Base-by-base conservation (phyloP, 2,329 filamentous ascomycete genomes). In the Trichoderma cornu-damae region DNA sequence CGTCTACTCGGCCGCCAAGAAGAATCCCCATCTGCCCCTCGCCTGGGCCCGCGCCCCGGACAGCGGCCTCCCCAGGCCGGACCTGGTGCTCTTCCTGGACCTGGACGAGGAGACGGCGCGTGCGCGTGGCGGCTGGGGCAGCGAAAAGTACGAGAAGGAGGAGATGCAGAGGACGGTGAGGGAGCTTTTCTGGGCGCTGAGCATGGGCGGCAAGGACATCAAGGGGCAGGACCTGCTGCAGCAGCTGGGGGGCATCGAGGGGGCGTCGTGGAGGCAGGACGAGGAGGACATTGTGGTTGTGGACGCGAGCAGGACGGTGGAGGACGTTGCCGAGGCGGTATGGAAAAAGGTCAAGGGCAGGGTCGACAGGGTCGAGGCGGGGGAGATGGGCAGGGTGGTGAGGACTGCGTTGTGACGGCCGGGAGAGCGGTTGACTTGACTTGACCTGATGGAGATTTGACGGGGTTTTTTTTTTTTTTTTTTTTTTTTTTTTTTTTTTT, bases 1-100 rank as follows among this genome's bases (percentile, higher is more conserved):
- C 58, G 90, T 96, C 49, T 99, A 97, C 75, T 90, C 87, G 22
- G 90, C 90, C 0, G 93, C 94, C 3, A 97, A 97, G 69, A 78
- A 83, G 43, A 90, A 89, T 64, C 82, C 86, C 0, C 71, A 77
- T 2, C 79, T 96, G 11, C 76, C 81, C 0, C 77, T 96, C 0
- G 73, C 80, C 0, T 99, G 94, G 92, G 91, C 90, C 6, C 85
- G 89, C 64, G 80, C 85, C 14, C 90, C 92, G 1, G 94, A 97
- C 66, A 80, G 89, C 12, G 93, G 93, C 0, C 79, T 99, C 0
- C 93, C 94, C 1, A 82, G 88, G 4, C 93, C 94, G 0, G 94
- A 99, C 74, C 69, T 92, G 8, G 90, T 93, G 9, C 72, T 97
- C 1, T 97, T 97, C 68, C 79, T 99, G 30, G 89, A 94, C 67